A percentile compares a stretch with the other conserved stretches of the same genome.
Conservation (phyloP, 495 filamentous ascomycete genomes). For the Cenococcum geophilum region DNA sequence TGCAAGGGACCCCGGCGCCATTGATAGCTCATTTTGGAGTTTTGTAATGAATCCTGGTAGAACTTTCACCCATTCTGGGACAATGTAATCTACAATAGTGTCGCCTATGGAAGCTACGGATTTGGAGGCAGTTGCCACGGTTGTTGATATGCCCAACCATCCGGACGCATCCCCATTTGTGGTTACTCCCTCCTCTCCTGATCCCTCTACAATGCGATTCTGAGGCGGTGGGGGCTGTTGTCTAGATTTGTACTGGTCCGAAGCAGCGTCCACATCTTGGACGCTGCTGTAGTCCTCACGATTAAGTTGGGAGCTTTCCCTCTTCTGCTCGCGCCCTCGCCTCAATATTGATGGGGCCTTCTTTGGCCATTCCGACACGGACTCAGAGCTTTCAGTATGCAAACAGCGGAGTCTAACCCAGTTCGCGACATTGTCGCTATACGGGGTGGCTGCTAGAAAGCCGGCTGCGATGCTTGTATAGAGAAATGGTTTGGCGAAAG, state of each 20-base stretch:
- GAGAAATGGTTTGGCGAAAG: background rate
- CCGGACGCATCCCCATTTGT: slow-evolving; percentile 4
- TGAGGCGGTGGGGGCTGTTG: slow-evolving; percentile 25
- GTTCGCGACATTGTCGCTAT: background rate
- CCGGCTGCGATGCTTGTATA: background rate
- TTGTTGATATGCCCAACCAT: slow-evolving; percentile 16
- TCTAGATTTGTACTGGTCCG: slow-evolving; percentile 1
- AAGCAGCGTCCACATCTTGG: background rate
- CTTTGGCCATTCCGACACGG: background rate
- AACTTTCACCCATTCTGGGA: slow-evolving; percentile 74
- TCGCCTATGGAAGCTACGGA: slow-evolving; percentile 47
- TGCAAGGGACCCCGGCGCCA: slow-evolving; percentile 78
- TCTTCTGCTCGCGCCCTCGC: background rate
- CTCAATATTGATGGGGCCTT: background rate
- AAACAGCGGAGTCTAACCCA: background rate
- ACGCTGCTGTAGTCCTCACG: background rate
- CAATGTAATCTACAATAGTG: slow-evolving; percentile 59
- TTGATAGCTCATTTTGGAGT: slow-evolving; percentile 79
- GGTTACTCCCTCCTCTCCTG: slow-evolving; percentile 3
- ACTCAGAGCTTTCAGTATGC: background rate
- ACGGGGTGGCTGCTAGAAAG: background rate
- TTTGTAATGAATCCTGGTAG: slow-evolving; percentile 75
- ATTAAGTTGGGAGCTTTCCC: background rate
- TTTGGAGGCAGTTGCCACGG: slow-evolving; percentile 12
- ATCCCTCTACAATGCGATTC: slow-evolving; percentile 15